Percentiles rank a stretch among this genome's conserved stretches.
Conservation (phyloP, 208 protist species). For the Wallacemonas sp. region DNA sequence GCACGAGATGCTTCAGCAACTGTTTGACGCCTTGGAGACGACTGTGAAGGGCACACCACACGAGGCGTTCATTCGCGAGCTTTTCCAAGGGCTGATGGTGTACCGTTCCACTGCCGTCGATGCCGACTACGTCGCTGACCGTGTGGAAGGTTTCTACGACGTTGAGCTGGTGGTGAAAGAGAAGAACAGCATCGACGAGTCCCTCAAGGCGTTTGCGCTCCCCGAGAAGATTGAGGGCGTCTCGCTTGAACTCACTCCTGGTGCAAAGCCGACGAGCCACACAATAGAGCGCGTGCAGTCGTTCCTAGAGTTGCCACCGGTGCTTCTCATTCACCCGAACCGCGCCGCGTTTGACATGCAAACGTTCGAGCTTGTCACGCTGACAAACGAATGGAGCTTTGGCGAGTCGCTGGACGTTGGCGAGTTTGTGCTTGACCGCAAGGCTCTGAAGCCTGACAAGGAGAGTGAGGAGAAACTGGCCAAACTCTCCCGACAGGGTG, state of each 20-base stretch:
- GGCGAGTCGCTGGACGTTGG: conserved; percentile 46
- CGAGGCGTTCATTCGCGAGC: conserved; percentile 62
- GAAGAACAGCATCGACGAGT: conserved; percentile 70
- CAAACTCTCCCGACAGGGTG: conserved; percentile 3
- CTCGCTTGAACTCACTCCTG: conserved; percentile 52
- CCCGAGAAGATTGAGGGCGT: conserved; percentile 89
- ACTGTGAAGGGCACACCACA: conserved; percentile 72
- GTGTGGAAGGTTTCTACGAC: conserved; percentile 85
- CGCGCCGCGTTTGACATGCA: conserved; percentile 84
- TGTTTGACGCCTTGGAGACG: conserved; percentile 82
- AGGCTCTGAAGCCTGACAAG: conserved; percentile 40
- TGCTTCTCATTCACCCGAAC: conserved; percentile 90
- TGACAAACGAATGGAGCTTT: conserved; percentile 86
- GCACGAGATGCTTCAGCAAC: conserved; percentile 84
- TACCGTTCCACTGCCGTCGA: conserved; percentile 78
- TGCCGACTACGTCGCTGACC: conserved; percentile 61
- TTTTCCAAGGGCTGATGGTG: conserved; percentile 71
- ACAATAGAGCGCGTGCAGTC: conserved; percentile 71
- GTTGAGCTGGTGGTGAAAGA: conserved; percentile 87
- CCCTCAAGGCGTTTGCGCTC: conserved; percentile 54
- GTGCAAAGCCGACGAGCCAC: conserved; percentile 36
- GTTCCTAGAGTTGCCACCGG: conserved; percentile 77
- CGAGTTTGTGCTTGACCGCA: conserved; percentile 41
- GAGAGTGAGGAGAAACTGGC: conserved; percentile 43
- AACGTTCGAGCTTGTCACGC: conserved; percentile 67